phyloP scores from a whole-genome alignment of 495 filamentous ascomycete species.

The Podospora pseudocomata region DNA sequence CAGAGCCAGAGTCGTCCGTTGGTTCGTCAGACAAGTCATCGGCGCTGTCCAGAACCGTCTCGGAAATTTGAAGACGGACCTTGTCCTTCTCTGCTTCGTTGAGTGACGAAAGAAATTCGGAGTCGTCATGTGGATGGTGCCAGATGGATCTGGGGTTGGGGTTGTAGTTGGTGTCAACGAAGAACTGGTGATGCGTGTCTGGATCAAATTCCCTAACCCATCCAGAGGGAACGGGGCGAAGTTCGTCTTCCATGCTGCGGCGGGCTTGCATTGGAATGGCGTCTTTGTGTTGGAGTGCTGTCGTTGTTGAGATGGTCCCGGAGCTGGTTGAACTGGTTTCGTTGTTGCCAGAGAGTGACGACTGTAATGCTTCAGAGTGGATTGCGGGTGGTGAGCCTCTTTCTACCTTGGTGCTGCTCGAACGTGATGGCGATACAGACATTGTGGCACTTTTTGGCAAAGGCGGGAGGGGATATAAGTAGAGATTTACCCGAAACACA shows the following conservation, averaged over 20 bases:
- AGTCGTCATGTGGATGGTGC: slow-evolving; percentile 35
- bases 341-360: not conserved
- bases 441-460: not conserved
- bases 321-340: not conserved
- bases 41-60: not conserved
- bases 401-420: not conserved
- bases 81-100: slow-evolving; percentile 1
- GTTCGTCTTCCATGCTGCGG: slow-evolving; percentile 35
- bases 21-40: slow-evolving; percentile 19
- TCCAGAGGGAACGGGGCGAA: slow-evolving; percentile 25
- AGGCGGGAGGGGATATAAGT: not conserved
- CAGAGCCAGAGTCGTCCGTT: slow-evolving; percentile 17
- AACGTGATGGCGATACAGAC: not conserved
- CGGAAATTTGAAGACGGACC: slow-evolving; percentile 10
- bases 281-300: slow-evolving; percentile 9
- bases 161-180: slow-evolving; percentile 29
- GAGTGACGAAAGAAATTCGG: slow-evolving; percentile 19
- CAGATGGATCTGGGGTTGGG: slow-evolving; percentile 30
- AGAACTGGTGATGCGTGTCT: slow-evolving; percentile 32
- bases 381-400: not conserved
- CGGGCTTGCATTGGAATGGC: slow-evolving; percentile 29
- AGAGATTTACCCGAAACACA: not conserved
- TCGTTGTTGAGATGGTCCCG: not conserved
- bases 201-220: slow-evolving; percentile 33
- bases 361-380: not conserved